A percentile compares a stretch with the other conserved stretches of the same genome.
Evolutionary conservation across 768 basidiomycete genomes (phyloP).

Genomic region (Collybia mongolica): DNA sequence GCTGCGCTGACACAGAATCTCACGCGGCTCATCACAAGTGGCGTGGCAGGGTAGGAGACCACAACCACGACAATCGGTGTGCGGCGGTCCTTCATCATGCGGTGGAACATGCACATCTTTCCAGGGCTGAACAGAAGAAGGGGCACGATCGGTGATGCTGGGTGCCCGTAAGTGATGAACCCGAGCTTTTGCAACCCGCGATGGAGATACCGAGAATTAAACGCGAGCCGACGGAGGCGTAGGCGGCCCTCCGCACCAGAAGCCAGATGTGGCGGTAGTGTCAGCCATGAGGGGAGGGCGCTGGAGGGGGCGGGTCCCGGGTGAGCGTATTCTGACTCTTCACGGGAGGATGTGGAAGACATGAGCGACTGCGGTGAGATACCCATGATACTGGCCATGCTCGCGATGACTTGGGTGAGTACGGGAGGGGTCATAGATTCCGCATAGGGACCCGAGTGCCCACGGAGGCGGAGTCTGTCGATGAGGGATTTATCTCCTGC

Average conservation of each 20-base stretch:
- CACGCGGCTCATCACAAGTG: constrained; percentile 83
- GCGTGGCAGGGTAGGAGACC: constrained; percentile 88
- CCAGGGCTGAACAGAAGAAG: constrained; percentile 90
- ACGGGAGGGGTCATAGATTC: constrained; percentile 92
- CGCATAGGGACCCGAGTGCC: constrained; percentile 82
- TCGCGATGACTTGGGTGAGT: constrained; percentile 85
- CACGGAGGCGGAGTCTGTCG: constrained; percentile 76
- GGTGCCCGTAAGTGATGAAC: constrained; percentile 94
- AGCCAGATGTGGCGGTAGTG: constrained; percentile 66
- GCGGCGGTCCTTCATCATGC: constrained; percentile 79
- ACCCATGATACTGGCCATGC: constrained; percentile 98
- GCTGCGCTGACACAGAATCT: constrained; percentile 93
- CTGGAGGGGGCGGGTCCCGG: constrained; percentile 70
- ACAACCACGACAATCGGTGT: constrained; percentile 88
- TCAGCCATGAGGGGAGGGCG: constrained; percentile 75
- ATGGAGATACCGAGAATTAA: constrained; percentile 93
- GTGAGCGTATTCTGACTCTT: constrained; percentile 41
- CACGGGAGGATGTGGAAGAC: constrained; percentile 28
- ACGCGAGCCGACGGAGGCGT: constrained; percentile 85
- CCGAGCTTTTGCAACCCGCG: constrained; percentile 85
- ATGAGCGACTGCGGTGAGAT: constrained; percentile 42
- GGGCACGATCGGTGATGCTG: constrained; percentile 91
- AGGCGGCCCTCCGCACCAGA: constrained; percentile 84
- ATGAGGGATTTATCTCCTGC: constrained; percentile 81
- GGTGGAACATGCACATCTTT: constrained; percentile 90